phyloP scores from a whole-genome alignment of 208 protist species.

The Wallacemonas rigidus region DNA sequence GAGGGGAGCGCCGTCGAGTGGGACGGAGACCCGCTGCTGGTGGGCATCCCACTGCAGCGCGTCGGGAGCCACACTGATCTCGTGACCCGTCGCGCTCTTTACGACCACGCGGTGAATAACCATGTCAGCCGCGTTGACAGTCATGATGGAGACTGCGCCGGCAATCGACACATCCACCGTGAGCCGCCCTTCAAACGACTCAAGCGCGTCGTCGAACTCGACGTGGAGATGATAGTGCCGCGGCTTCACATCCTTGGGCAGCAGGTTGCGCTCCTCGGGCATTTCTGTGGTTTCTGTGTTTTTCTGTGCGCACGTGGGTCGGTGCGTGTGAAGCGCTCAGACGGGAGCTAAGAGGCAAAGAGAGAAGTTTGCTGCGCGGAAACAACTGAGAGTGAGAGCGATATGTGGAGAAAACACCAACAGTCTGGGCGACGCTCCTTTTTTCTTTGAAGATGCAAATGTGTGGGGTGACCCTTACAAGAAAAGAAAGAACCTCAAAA shows the following conservation, averaged over 20 bases:
- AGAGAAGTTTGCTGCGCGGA: neutral
- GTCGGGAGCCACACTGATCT: slow-evolving; percentile 4
- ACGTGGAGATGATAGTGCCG: slow-evolving; percentile 68
- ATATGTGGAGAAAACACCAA: neutral
- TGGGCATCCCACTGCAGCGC: slow-evolving; percentile 29
- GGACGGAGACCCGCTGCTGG: slow-evolving; percentile 39
- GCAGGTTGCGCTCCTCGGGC: slow-evolving; percentile 40
- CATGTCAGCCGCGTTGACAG: slow-evolving; percentile 71
- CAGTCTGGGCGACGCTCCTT: neutral
- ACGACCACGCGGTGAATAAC: slow-evolving; percentile 44
- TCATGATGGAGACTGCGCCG: slow-evolving; percentile 35
- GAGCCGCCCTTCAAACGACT: slow-evolving; percentile 59
- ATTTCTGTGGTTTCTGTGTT: slow-evolving; percentile 8
- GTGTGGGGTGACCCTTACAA: no score
- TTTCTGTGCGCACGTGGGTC: slow-evolving; percentile 1
- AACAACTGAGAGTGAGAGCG: neutral
- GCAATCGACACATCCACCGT: slow-evolving; percentile 43
- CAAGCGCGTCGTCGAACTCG: slow-evolving; percentile 56
- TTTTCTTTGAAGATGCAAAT: no score
- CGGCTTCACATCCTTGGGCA: slow-evolving; percentile 53
- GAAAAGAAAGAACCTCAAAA: no score
- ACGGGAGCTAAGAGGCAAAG: neutral
- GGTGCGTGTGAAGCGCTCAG: neutral
- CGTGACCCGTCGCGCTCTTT: neutral
- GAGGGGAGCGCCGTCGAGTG: slow-evolving; percentile 19